Evolutionary conservation across 2,329 filamentous ascomycete species (phyloP).

Genomic region (Diaporthe citrichinensis): DNA sequence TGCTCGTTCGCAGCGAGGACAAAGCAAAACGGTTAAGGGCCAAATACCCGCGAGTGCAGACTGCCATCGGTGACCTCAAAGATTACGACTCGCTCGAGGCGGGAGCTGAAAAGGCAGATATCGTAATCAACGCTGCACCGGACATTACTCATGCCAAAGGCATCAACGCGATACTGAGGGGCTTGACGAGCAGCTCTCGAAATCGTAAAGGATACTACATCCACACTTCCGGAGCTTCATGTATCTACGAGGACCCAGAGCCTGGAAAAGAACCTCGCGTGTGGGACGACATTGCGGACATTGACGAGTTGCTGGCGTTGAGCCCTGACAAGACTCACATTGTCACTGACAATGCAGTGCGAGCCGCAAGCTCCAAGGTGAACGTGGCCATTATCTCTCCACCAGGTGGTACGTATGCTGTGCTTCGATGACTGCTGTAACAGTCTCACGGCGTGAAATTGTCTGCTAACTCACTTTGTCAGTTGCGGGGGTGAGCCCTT

Average conservation of each 20-base stretch:
- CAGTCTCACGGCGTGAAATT: background rate
- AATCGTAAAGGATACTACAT: constrained; percentile 41
- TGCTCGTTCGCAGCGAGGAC: constrained; percentile 34
- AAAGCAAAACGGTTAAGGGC: constrained; percentile 32
- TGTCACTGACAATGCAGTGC: constrained; percentile 38
- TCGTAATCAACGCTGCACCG: constrained; percentile 42
- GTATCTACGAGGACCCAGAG: constrained; percentile 15
- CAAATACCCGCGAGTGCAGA: constrained; percentile 38
- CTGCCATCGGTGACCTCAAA: constrained; percentile 33
- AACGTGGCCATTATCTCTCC: constrained; percentile 43
- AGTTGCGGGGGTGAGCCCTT: constrained; percentile 33
- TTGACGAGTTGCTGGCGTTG: constrained; percentile 37
- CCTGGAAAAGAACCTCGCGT: constrained; percentile 23
- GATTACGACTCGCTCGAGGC: constrained; percentile 23
- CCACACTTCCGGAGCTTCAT: constrained; percentile 41
- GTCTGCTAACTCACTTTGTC: background rate
- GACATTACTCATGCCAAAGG: constrained; percentile 41
- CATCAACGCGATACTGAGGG: constrained; percentile 35
- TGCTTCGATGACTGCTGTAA: too few relatives aligned
- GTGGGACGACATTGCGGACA: constrained; percentile 43
- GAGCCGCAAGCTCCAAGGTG: constrained; percentile 18
- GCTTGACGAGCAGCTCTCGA: constrained; percentile 25
- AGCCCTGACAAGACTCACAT: constrained; percentile 35
- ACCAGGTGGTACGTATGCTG: background rate
- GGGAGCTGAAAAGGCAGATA: constrained; percentile 32